Percentiles rank a stretch among this genome's conserved stretches.
These are phyloP conservation scores for Boletus sensibilis DNA, from an alignment of 768 basidiomycete species.

Conservation along the genomic window DNA sequence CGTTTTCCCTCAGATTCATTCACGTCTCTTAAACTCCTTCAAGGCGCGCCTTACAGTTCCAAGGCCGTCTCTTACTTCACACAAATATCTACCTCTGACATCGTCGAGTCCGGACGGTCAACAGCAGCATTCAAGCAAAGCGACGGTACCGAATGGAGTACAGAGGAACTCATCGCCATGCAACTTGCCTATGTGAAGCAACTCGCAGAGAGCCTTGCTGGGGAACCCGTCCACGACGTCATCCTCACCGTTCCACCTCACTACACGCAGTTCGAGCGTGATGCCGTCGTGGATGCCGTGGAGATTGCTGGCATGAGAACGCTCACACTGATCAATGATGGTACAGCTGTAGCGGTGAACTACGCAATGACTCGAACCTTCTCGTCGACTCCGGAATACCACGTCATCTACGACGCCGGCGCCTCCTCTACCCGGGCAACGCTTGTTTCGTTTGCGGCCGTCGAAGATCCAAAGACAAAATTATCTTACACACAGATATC, in stretches of 20 bases:
- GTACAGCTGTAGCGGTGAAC: slow-evolving; percentile 93
- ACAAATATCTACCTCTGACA: slow-evolving; percentile 52
- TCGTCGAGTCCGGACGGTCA: slow-evolving; percentile 54
- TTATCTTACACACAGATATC: slow-evolving; percentile 65
- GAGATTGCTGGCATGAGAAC: slow-evolving; percentile 87
- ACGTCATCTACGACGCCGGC: slow-evolving; percentile 94
- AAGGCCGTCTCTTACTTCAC: slow-evolving; percentile 56
- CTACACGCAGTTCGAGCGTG: slow-evolving; percentile 88
- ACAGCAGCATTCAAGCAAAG: slow-evolving; percentile 60
- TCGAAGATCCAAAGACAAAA: slow-evolving; percentile 49
- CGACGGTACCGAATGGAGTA: slow-evolving; percentile 69
- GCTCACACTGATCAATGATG: slow-evolving; percentile 87
- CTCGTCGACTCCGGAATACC: slow-evolving; percentile 66
- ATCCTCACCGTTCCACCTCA: slow-evolving; percentile 89
- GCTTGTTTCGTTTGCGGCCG: slow-evolving; percentile 60
- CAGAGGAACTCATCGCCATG: slow-evolving; percentile 93
- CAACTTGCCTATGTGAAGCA: slow-evolving; percentile 88
- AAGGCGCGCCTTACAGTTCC: slow-evolving; percentile 66
- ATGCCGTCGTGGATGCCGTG: slow-evolving; percentile 88
- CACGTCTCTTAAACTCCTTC: slow-evolving; percentile 79
- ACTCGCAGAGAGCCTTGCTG: slow-evolving; percentile 74
- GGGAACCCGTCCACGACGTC: slow-evolving; percentile 79
- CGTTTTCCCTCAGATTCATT: slow-evolving; percentile 90
- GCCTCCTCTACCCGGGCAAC: slow-evolving; percentile 80
- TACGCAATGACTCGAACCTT: slow-evolving; percentile 97